Conservation (phyloP, 768 basidiomycete genomes). For the Leccinum boreale region DNA sequence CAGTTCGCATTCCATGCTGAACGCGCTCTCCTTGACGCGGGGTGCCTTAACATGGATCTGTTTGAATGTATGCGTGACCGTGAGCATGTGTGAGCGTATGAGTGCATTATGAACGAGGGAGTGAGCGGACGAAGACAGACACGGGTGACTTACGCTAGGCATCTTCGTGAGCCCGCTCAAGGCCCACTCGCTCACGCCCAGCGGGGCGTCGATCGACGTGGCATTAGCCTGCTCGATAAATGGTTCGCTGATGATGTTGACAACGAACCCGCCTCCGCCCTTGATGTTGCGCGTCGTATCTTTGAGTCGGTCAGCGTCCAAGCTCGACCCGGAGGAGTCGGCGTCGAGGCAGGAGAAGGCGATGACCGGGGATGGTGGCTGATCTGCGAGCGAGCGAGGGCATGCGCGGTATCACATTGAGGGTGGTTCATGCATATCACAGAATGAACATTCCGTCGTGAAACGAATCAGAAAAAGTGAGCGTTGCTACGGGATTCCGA, state of each 20-base stretch:
- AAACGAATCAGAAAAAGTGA: too few relatives aligned
- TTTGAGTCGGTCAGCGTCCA: conserved; percentile 17
- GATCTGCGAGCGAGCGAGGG: conserved; percentile 10
- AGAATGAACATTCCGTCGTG: neutral
- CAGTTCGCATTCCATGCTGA: conserved; percentile 48
- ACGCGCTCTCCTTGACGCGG: conserved; percentile 30
- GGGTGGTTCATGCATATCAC: neutral
- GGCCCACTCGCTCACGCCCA: conserved; percentile 37
- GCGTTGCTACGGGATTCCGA: too few relatives aligned
- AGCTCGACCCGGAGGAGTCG: neutral
- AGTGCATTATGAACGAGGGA: neutral
- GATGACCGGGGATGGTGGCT: conserved; percentile 33
- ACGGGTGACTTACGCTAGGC: conserved; percentile 11
- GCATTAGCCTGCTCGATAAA: conserved; percentile 39
- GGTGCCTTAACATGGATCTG: conserved; percentile 21
- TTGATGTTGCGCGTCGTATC: conserved; percentile 33
- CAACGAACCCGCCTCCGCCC: neutral
- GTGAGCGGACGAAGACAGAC: neutral
- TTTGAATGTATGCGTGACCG: neutral
- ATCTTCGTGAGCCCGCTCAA: conserved; percentile 30
- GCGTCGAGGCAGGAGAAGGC: conserved; percentile 30
- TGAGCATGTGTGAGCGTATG: conserved; percentile 24
- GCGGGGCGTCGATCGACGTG: conserved; percentile 36
- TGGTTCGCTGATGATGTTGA: conserved; percentile 51
- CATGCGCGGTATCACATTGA: too few relatives aligned